A percentile compares a stretch with the other conserved stretches of the same genome.
Evolutionary conservation across 1,139 yeast species (phyloP).

Genomic region (Debaryomyces singareniensis): DNA sequence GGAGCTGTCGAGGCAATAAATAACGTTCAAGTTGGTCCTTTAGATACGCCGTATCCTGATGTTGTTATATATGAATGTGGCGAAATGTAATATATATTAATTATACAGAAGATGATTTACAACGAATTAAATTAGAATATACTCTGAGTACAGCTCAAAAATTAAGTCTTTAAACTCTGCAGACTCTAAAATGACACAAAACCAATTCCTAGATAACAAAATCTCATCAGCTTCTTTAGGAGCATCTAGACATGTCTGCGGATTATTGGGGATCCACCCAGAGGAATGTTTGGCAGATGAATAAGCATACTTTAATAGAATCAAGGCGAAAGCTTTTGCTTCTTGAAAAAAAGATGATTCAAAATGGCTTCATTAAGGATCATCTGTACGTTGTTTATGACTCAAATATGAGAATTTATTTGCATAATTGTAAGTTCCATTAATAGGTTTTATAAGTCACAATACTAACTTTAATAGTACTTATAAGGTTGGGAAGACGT

Average conservation of each 20-base stretch:
- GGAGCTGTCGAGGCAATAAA: constrained; percentile 30
- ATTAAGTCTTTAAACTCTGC: too few species aligned
- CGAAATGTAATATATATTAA: constrained; percentile 24
- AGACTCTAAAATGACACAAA: too few species aligned
- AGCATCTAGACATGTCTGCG: constrained; percentile 45
- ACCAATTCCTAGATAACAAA: too few species aligned
- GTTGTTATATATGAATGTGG: constrained; percentile 21
- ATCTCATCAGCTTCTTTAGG: too few species aligned
- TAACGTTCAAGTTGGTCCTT: constrained; percentile 12
- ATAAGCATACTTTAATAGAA: constrained; percentile 33
- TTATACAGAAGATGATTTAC: too few species aligned
- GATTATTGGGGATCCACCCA: constrained; percentile 45
- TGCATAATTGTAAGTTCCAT: constrained; percentile 42
- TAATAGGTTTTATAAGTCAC: background rate
- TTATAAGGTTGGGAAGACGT: constrained; percentile 72
- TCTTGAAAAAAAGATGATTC: constrained; percentile 41
- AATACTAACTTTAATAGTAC: constrained; percentile 23
- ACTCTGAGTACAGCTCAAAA: too few species aligned
- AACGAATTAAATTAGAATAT: too few species aligned
- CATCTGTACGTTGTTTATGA: constrained; percentile 46
- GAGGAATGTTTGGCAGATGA: constrained; percentile 37
- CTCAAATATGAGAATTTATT: constrained; percentile 57
- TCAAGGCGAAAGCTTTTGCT: constrained; percentile 31
- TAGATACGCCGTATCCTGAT: constrained; percentile 20
- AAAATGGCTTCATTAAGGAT: constrained; percentile 41